Conservation (phyloP, 345 rosid species). For the Pseudoturritis turrita region DNA sequence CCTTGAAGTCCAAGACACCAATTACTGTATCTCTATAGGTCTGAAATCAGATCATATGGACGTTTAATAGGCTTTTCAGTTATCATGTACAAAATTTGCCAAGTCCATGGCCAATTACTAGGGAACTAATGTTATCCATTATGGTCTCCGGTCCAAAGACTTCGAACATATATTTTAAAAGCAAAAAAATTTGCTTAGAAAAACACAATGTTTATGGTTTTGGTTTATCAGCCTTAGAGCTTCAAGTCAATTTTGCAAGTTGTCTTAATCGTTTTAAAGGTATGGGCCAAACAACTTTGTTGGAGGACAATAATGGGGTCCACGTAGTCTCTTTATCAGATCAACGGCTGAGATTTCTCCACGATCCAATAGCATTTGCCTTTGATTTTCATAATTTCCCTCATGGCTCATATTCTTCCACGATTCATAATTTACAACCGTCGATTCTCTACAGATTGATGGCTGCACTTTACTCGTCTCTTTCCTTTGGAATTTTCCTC, state of each 20-base stretch:
- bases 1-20: too few species aligned
- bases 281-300: neutral
- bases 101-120: too few species aligned
- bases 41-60: too few species aligned
- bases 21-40: too few species aligned
- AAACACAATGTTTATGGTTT: neutral
- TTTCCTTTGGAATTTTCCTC: neutral
- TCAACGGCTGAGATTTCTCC: slow-evolving; percentile 25
- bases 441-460: slow-evolving; percentile 30
- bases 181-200: neutral
- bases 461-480: slow-evolving; percentile 14
- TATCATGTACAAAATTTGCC: too few species aligned
- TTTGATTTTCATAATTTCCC: slow-evolving; percentile 29
- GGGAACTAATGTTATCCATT: too few species aligned
- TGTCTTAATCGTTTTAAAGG: neutral
- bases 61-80: too few species aligned
- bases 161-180: too few species aligned
- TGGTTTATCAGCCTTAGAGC: neutral
- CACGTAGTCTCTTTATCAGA: neutral
- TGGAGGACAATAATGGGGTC: neutral
- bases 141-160: too few species aligned
- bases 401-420: slow-evolving; percentile 45
- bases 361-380: slow-evolving; percentile 32
- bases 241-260: neutral
- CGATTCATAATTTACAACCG: slow-evolving; percentile 20